Evolutionary conservation across 2,329 filamentous ascomycete genomes (phyloP), one percentile per base, ranked within the genome.

Genomic region (Chrysoporthe cubensis): DNA sequence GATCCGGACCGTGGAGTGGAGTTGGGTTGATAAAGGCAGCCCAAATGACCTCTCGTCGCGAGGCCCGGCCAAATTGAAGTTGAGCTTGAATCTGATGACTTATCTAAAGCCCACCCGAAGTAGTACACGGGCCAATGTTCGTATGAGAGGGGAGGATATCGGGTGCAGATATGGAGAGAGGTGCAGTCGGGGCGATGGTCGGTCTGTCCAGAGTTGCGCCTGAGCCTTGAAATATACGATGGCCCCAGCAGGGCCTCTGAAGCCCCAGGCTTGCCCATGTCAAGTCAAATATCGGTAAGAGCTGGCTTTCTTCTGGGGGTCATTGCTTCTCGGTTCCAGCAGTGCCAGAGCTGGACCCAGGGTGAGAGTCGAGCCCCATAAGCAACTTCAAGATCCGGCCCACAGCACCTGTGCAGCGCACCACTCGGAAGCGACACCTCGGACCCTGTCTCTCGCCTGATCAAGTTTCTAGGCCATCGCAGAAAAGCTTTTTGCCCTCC

Each of bases 361-460:
- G 66, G 65, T 61, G 65, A 67, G 68, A 65, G 64, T 69, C 68
- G 64, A 67, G 68, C 68, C 65, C 68, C 68, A 69, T 69, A 69
- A 64, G 63, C 65, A 65, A 67, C 65, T 66, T 69, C 66, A 65
- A 66, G 46, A 67, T 59, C 52, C 42, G 68, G 68, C 62, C 68
- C 62, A 66, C 62, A 59, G 52, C 50, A n/a, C 42, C 50, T 58
- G 48, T 40, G 52, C 26, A 34, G 62, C 57, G 54, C 48, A 56
- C 65, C 62, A 65, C 37, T 37, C 52, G 37, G 66, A 63, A 66
- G 62, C 57, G 61, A 64, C 59, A 40, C 62, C 21, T 50, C 66
- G 52, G 46, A 57, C 26, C 48, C 63, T 34, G 14, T 61, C 59
- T 34, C 43, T 21, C 8, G 42, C 3, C 14, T 32, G 13, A 18